A percentile compares a stretch with the other conserved stretches of the same genome.
These are phyloP conservation scores for Candida anglica DNA, from an alignment of 805 yeast genomes.

Conservation along the genomic window DNA sequence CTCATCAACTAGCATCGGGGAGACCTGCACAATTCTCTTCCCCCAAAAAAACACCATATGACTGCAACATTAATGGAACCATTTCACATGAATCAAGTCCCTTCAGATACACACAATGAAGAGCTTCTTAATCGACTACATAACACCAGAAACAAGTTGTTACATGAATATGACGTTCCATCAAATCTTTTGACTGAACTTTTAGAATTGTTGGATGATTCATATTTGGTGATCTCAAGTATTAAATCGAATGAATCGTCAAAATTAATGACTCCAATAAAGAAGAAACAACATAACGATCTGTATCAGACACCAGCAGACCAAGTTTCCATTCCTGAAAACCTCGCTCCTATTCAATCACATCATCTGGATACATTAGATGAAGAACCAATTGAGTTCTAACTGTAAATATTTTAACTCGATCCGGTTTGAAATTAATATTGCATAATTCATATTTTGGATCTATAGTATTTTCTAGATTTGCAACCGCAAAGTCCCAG, in stretches of 20 bases:
- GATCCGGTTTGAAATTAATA: too few relatives aligned
- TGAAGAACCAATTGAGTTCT: constrained; percentile 5
- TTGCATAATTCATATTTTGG: too few relatives aligned
- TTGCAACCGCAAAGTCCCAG: too few relatives aligned
- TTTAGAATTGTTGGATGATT: constrained; percentile 2
- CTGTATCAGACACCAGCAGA: constrained; percentile 1
- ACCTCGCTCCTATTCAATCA: background rate
- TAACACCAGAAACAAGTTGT: background rate
- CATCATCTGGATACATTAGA: constrained; percentile 2
- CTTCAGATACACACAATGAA: background rate
- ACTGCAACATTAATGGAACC: constrained; percentile 2
- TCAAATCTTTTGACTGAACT: background rate
- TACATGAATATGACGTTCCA: background rate
- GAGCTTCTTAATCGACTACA: constrained; percentile 2
- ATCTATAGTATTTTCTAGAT: too few relatives aligned
- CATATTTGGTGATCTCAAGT: too few relatives aligned
- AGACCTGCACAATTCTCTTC: too few relatives aligned
- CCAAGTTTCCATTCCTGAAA: background rate
- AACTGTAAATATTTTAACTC: too few relatives aligned
- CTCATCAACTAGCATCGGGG: too few relatives aligned
- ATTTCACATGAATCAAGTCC: background rate
- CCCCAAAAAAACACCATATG: background rate
- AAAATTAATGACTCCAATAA: too few relatives aligned
- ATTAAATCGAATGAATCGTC: too few relatives aligned
- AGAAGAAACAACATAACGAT: too few relatives aligned